Base-by-base conservation (phyloP, 129 eudicot genomes). In the Deinandra increscens region DNA sequence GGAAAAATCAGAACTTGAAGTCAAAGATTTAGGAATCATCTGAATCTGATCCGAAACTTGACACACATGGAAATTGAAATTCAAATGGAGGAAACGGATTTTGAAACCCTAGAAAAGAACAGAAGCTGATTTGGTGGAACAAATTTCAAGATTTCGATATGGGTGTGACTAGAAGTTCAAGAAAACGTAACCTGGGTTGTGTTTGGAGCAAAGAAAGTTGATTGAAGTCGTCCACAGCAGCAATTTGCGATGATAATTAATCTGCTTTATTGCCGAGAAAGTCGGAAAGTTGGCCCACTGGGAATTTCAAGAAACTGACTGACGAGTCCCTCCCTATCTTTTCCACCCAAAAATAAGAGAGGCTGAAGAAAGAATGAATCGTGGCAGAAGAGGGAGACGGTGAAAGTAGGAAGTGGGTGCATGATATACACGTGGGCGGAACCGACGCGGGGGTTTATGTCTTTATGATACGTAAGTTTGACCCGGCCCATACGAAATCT, bases 371-470 rank as follows among this genome's bases (percentile, higher is more conserved):
- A 68, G n/a, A n/a, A n/a, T n/a, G n/a, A 43, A 45, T 18, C 49
- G 26, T 46, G 59, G 48, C 23, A 8, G 46, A 42, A 67, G 1
- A 66, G 31, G 79, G 23, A 55, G 66, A 29, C 0, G 29, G 11
- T 6, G 44, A 5, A 29, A 33, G 34, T 48, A 8, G 26, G 12
- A 54, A 69, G 37, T 13, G 13, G 73, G 18, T 15, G 68, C 80
- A 76, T 55, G 54, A 76, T 2, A 69, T 69, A 49, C 75, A 76
- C 74, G 81, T 76, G 81, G 75, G 33, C 65, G 64, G 48, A 69
- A 76, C 38, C 18, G 9, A 76, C 70, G 65, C 71, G 75, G 70
- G 58, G 12, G n/a, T n/a, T 60, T n/a, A 37, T 43, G n/a, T n/a
- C 48, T n/a, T 22, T 43, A 53, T 45, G 39, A 33, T 46, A 44